Evolutionary conservation across 2,329 filamentous ascomycete genomes (phyloP).

Genomic region (Rhynchosporium graminicola): DNA sequence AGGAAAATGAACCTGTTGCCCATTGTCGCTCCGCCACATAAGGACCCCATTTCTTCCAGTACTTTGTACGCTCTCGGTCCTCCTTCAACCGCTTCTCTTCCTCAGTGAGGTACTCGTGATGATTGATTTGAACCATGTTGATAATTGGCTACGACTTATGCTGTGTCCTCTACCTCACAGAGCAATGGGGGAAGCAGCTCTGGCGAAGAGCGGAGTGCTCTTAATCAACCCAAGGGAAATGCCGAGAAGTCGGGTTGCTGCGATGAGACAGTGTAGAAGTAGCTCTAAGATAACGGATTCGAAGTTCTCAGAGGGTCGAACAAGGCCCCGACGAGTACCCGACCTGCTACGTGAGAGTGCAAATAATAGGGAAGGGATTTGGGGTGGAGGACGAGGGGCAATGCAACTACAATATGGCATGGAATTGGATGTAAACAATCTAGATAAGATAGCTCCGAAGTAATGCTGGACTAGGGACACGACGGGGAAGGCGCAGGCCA

Average conservation of each 20-base stretch:
- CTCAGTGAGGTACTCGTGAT: conserved; percentile 81
- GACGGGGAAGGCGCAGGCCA: too few relatives aligned
- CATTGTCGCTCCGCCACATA: conserved; percentile 94
- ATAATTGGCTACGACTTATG: background rate
- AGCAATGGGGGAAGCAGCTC: background rate
- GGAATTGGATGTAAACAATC: too few relatives aligned
- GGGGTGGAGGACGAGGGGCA: too few relatives aligned
- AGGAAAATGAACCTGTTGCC: conserved; percentile 70
- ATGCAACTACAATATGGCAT: too few relatives aligned
- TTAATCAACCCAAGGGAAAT: background rate
- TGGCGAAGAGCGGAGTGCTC: background rate
- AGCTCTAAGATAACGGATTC: background rate
- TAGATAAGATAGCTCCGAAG: too few relatives aligned
- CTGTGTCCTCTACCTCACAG: background rate
- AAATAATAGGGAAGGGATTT: too few relatives aligned
- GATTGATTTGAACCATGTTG: conserved; percentile 85
- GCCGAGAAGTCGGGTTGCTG: too few relatives aligned
- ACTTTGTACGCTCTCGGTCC: conserved; percentile 79
- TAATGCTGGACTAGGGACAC: too few relatives aligned
- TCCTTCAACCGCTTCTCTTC: conserved; percentile 90
- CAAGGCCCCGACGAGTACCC: too few relatives aligned
- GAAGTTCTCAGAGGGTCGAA: too few relatives aligned
- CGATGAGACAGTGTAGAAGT: background rate
- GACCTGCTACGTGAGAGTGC: too few relatives aligned
- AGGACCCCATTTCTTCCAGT: conserved; percentile 98